Evolutionary conservation across 2,329 filamentous ascomycete genomes (phyloP), one percentile per base, ranked within the genome.

Genomic region (Cladosporium phlei): DNA sequence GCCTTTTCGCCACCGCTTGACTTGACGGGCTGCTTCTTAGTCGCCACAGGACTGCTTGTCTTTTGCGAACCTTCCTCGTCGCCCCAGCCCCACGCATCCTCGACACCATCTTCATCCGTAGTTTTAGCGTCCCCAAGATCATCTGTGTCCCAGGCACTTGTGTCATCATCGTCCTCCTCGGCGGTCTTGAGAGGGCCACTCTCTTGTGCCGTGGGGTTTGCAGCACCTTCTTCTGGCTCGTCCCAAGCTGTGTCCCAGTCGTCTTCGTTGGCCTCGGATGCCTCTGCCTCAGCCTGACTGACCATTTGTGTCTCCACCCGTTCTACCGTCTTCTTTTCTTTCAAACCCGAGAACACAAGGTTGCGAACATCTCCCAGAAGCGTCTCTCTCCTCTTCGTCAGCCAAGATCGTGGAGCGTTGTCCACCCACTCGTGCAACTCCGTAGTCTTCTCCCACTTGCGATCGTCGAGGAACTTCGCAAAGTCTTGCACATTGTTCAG

Each of bases 181-280:
- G 24, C 35, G 14, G 29, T 42, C 11, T 38, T 22, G 37, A 8
- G 29, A 28, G 40, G 51, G 39, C 66, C 46, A 67, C 7, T 47
- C 33, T 4, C 40, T 38, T 30, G 11, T 11, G 42, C 14, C n/a
- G 46, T 14, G 14, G 44, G n/a, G 3, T 40, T 25, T 20, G 12
- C 25, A 9, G 20, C 22, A 3, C 51, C 17, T 17, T 83, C 81
- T 2, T 83, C 80, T 17, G 56, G 55, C 35, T 88, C 85, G 48
- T 83, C 81, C 89, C 90, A 96, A 10, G 79, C 83, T 34, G 81
- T 80, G 57, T 86, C 83, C 86, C 88, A 94, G 37, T 88, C 87
- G 46, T 75, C 70, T 3, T 70, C 59, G 4, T 70, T 65, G 7
- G 55, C 70, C 0, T 68, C 66, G 7, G 69, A 65, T 4, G 66